Conservation (phyloP, 202 grass and related monocot genomes). For the Cymbopogon flexuosus region DNA sequence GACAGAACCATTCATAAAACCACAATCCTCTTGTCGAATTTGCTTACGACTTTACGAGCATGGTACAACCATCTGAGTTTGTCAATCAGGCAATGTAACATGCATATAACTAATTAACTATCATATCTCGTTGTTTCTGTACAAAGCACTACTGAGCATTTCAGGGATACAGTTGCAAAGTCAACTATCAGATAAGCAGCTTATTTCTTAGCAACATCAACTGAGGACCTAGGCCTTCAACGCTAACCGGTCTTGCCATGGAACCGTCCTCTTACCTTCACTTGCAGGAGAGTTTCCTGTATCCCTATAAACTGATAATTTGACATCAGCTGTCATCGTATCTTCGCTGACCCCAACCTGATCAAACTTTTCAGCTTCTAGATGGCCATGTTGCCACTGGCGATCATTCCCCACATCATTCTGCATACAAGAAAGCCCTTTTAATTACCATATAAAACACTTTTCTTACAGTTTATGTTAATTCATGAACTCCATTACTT, state of each 20-base stretch:
- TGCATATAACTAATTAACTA: neutral
- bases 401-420: slow-evolving; percentile 33
- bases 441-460: neutral
- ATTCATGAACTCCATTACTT: slow-evolving; percentile 16
- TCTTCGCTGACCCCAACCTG: slow-evolving; percentile 34
- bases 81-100: neutral
- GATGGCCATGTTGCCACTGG: slow-evolving; percentile 18
- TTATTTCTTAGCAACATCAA: neutral
- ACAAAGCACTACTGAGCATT: slow-evolving; percentile 27
- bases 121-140: slow-evolving; percentile 32
- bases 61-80: neutral
- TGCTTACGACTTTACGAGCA: neutral
- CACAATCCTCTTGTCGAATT: neutral
- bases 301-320: slow-evolving; percentile 49
- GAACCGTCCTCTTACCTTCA: slow-evolving; percentile 55
- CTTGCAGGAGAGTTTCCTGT: slow-evolving; percentile 39
- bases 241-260: slow-evolving; percentile 63
- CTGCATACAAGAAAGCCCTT: slow-evolving; percentile 37
- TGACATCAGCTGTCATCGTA: slow-evolving; percentile 9
- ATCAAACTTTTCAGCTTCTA: slow-evolving; percentile 8
- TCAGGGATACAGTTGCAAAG: neutral
- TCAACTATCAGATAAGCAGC: neutral
- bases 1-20: neutral
- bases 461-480: neutral
- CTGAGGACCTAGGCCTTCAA: slow-evolving; percentile 42